A percentile compares a stretch with the other conserved stretches of the same genome.
phyloP scores from a whole-genome alignment of 768 basidiomycete genomes.

The Tremella mesenterica region DNA sequence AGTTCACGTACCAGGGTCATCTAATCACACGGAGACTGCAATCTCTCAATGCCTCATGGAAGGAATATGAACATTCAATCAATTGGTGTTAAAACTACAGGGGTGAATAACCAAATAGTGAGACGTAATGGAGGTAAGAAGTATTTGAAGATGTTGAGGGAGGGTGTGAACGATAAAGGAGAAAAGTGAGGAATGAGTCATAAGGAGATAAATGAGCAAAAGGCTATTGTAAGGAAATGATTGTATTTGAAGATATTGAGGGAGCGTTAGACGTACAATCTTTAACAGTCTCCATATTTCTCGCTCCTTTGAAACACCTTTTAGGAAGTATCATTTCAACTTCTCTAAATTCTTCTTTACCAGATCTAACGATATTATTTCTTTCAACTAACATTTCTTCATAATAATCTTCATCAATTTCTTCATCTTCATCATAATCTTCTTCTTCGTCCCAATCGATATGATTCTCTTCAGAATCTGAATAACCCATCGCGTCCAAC shows the following conservation, averaged over 20 bases:
- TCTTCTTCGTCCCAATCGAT: no score
- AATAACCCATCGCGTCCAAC: background rate
- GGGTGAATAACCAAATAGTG: background rate
- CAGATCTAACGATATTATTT: slow-evolving; percentile 23
- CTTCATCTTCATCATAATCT: slow-evolving; percentile 6
- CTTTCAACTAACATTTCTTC: slow-evolving; percentile 32
- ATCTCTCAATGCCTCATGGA: no score
- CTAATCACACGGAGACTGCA: no score
- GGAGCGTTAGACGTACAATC: slow-evolving; percentile 54
- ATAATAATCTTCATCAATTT: slow-evolving; percentile 4
- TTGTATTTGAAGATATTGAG: no score
- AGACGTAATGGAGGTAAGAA: no score
- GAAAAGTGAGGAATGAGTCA: no score
- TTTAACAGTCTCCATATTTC: slow-evolving; percentile 76
- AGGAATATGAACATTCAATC: background rate
- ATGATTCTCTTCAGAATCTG: background rate
- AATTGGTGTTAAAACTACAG: background rate
- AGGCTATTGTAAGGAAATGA: no score
- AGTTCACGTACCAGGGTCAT: background rate
- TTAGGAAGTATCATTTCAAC: slow-evolving; percentile 55
- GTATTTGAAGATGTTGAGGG: no score
- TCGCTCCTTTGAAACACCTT: slow-evolving; percentile 57
- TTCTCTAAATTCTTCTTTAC: slow-evolving; percentile 41
- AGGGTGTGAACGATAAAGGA: no score
- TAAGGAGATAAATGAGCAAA: no score